Evolutionary conservation across 1,284 basidiomycete species (phyloP).

Genomic region (Cryptococcus sp.): DNA sequence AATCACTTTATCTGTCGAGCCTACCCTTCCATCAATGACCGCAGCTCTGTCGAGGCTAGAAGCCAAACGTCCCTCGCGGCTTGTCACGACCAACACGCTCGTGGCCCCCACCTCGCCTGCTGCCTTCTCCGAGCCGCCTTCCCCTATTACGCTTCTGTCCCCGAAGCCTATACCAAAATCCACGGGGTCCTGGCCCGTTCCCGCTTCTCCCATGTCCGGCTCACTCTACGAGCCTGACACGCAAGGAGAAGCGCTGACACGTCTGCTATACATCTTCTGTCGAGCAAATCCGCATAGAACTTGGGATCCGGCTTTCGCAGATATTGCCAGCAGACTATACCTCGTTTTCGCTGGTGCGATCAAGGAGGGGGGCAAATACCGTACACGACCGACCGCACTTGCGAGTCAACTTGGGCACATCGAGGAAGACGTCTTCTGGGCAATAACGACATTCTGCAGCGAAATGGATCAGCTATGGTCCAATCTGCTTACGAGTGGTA

Average conservation of each 20-base stretch:
- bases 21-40: constrained; percentile 5
- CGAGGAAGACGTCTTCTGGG: constrained; percentile 52
- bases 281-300: constrained; percentile 42
- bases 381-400: not conserved
- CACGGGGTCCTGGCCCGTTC: not conserved
- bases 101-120: not conserved
- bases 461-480: constrained; percentile 34
- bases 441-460: constrained; percentile 38
- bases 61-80: constrained; percentile 4
- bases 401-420: constrained; percentile 17
- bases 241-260: constrained; percentile 47
- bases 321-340: constrained; percentile 51
- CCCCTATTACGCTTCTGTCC: constrained; percentile 45
- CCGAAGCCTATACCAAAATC: constrained; percentile 22
- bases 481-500: not conserved
- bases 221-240: constrained; percentile 39
- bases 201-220: constrained; percentile 11
- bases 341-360: constrained; percentile 32
- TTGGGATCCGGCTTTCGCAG: constrained; percentile 46
- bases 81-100: constrained; percentile 6
- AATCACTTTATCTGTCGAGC: constrained; percentile 32
- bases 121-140: constrained; percentile 17
- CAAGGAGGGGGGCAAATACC: not conserved
- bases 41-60: constrained; percentile 12
- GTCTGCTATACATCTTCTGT: constrained; percentile 50